These are phyloP conservation scores for Coemansia sp. DNA, from an alignment of 192 early-diverging fungal species.

Conservation along the genomic window DNA sequence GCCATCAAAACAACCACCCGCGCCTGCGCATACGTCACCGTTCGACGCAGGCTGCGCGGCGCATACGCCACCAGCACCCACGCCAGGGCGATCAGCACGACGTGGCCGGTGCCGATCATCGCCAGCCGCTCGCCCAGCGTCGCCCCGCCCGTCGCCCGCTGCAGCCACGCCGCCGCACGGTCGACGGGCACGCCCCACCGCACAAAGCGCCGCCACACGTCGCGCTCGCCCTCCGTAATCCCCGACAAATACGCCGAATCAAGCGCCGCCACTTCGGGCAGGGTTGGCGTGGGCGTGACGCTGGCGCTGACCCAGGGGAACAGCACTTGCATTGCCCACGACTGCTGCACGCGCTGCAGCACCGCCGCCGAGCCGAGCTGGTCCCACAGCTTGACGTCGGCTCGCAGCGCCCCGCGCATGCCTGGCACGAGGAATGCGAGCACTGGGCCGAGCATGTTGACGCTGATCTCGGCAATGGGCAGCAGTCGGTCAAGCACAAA, in stretches of 20 bases:
- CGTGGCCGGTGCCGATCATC: slow-evolving; percentile 49
- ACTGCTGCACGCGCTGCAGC: slow-evolving; percentile 27
- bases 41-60: slow-evolving; percentile 25
- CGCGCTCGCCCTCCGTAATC: slow-evolving; percentile 26
- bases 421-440: slow-evolving; percentile 15
- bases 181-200: slow-evolving; percentile 60
- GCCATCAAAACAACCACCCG: slow-evolving; percentile 43
- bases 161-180: slow-evolving; percentile 41
- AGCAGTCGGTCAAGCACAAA: slow-evolving; percentile 18
- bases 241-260: neutral
- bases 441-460: slow-evolving; percentile 19
- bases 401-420: slow-evolving; percentile 7
- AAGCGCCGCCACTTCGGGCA: neutral
- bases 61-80: slow-evolving; percentile 55
- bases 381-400: slow-evolving; percentile 25
- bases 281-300: neutral
- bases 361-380: slow-evolving; percentile 26
- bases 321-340: slow-evolving; percentile 32
- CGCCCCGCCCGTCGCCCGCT: slow-evolving; percentile 18
- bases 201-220: slow-evolving; percentile 43
- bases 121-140: slow-evolving; percentile 43
- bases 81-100: slow-evolving; percentile 56
- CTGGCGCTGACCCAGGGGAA: slow-evolving; percentile 34
- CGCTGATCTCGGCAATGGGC: slow-evolving; percentile 7
- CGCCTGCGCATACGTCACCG: slow-evolving; percentile 37